Conservation (phyloP, 352 stramenopile genomes). For the Globisporangium heterothallicum region DNA sequence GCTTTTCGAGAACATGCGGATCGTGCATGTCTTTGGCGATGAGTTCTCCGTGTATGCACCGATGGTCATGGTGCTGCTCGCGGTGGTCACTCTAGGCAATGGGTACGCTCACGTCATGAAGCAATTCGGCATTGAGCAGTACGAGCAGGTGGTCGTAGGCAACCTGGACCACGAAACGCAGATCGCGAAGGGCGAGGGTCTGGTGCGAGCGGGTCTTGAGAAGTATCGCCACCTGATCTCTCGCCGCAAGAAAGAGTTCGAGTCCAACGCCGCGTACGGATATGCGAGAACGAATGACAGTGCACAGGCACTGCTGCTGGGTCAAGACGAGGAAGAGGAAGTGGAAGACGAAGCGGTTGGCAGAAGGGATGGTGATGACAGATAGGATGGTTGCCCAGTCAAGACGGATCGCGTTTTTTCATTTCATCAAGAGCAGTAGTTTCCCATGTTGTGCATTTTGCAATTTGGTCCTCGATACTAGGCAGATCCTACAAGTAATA, state of each 20-base stretch:
- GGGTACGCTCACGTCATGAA: conserved; percentile 51
- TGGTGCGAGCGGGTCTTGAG: conserved; percentile 50
- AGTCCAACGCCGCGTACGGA: too few relatives aligned
- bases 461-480: too few relatives aligned
- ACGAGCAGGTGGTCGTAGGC: conserved; percentile 47
- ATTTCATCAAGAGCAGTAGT: too few relatives aligned
- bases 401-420: too few relatives aligned
- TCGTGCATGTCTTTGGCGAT: conserved; percentile 41
- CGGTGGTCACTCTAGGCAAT: conserved; percentile 38
- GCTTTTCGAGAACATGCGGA: conserved; percentile 46
- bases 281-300: conserved; percentile 12
- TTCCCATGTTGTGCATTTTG: too few relatives aligned
- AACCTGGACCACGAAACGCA: conserved; percentile 29
- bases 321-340: background rate
- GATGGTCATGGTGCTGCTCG: conserved; percentile 46
- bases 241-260: conserved; percentile 21
- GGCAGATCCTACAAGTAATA: too few relatives aligned
- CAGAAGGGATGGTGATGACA: too few relatives aligned
- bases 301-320: conserved; percentile 9
- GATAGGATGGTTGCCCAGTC: too few relatives aligned
- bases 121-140: conserved; percentile 55
- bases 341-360: background rate
- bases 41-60: conserved; percentile 56
- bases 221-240: conserved; percentile 28
- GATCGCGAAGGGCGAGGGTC: conserved; percentile 39